Conservation (phyloP, 2,329 filamentous ascomycete species). For the Calonectria montana region DNA sequence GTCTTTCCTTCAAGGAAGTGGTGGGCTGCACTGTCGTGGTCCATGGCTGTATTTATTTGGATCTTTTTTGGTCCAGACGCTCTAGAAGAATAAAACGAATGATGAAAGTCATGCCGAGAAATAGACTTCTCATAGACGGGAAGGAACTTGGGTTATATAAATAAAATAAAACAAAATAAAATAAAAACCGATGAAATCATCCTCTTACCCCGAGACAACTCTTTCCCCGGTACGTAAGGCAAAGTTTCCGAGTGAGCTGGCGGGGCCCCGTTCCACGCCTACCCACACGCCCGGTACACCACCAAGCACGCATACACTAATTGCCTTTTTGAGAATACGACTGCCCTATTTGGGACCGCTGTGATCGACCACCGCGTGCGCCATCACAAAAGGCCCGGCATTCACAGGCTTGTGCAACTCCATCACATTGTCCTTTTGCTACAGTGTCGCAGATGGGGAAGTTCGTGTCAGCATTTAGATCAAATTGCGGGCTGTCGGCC, state of each 20-base stretch:
- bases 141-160: slow-evolving; percentile 13
- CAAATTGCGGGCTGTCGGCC: background rate
- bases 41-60: slow-evolving; percentile 25
- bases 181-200: background rate
- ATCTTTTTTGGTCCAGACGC: background rate
- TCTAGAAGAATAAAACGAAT: background rate
- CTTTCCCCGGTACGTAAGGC: background rate
- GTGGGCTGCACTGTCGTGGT: slow-evolving; percentile 18
- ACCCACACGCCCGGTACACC: background rate
- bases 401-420: background rate
- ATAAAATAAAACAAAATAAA: too few species aligned
- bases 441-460: background rate
- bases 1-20: slow-evolving; percentile 53
- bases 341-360: slow-evolving; percentile 32
- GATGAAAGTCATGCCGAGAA: background rate
- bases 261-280: slow-evolving; percentile 10
- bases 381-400: background rate
- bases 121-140: background rate
- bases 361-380: background rate
- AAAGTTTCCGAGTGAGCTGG: slow-evolving; percentile 6
- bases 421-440: background rate
- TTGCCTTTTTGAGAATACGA: slow-evolving; percentile 39
- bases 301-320: slow-evolving; percentile 38
- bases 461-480: slow-evolving; percentile 4
- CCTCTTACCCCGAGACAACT: slow-evolving; percentile 1